Evolutionary conservation across 768 basidiomycete species (phyloP).

Genomic region (Lenzites betulinus): DNA sequence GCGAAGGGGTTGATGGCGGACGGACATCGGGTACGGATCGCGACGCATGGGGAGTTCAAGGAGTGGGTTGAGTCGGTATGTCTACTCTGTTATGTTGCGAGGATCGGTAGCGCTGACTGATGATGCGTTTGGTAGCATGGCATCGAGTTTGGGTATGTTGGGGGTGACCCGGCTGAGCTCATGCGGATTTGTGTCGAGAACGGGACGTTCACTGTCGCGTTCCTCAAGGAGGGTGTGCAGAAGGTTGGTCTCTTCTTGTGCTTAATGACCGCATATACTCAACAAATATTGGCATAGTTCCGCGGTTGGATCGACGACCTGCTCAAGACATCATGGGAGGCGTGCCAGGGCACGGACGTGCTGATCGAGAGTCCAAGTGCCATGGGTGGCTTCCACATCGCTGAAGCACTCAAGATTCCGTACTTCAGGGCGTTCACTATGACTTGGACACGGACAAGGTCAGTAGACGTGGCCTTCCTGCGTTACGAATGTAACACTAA

Average conservation of each 20-base stretch:
- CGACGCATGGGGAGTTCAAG: constrained; percentile 93
- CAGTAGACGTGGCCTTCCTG: neutral
- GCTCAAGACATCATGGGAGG: constrained; percentile 93
- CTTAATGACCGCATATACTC: neutral
- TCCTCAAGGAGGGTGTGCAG: constrained; percentile 85
- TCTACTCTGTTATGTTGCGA: neutral
- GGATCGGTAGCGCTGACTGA: neutral
- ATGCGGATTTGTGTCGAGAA: constrained; percentile 99
- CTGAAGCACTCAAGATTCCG: constrained; percentile 89
- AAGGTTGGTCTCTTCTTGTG: constrained; percentile 55
- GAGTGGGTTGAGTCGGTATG: constrained; percentile 94
- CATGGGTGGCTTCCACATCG: constrained; percentile 97
- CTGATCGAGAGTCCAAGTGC: constrained; percentile 95
- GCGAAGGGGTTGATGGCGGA: constrained; percentile 89
- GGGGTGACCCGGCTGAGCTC: constrained; percentile 95
- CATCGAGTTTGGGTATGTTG: constrained; percentile 94
- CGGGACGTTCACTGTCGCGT: constrained; percentile 94
- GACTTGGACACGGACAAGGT: constrained; percentile 95
- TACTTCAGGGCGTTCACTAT: constrained; percentile 97
- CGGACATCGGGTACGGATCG: constrained; percentile 88
- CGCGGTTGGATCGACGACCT: constrained; percentile 98
- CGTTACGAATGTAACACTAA: neutral
- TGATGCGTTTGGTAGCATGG: constrained; percentile 60
- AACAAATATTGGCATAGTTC: constrained; percentile 59
- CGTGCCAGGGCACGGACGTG: constrained; percentile 92